Evolutionary conservation across 2,329 filamentous ascomycete genomes (phyloP).

Genomic region (Chaetothyriales sp.): DNA sequence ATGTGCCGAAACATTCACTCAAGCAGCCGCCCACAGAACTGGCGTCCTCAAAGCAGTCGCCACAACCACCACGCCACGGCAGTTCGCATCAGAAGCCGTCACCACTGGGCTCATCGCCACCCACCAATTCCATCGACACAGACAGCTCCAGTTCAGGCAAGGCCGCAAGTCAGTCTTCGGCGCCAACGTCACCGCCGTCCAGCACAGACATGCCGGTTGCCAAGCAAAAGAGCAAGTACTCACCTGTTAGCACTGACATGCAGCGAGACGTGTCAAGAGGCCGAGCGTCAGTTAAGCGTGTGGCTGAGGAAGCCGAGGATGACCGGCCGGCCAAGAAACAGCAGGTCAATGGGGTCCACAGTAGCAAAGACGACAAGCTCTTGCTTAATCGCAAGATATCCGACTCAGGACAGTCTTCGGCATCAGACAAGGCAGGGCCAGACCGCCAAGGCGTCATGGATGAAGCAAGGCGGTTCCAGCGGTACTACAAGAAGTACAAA

Average conservation of each 20-base stretch:
- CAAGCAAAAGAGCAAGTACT: slow-evolving; percentile 22
- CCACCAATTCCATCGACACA: slow-evolving; percentile 47
- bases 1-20: slow-evolving; percentile 6
- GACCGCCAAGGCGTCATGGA: slow-evolving; percentile 25
- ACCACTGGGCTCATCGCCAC: slow-evolving; percentile 47
- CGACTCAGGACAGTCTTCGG: slow-evolving; percentile 13
- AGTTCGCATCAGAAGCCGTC: slow-evolving; percentile 49
- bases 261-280: slow-evolving; percentile 7
- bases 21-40: slow-evolving; percentile 7
- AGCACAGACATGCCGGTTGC: slow-evolving; percentile 12
- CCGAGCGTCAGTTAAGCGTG: slow-evolving; percentile 24
- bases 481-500: slow-evolving; percentile 45
- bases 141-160: slow-evolving; percentile 32
- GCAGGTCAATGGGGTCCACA: slow-evolving; percentile 30
- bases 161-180: slow-evolving; percentile 28
- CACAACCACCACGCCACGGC: slow-evolving; percentile 25
- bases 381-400: neutral
- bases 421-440: slow-evolving; percentile 24
- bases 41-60: slow-evolving; percentile 13
- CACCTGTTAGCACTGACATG: slow-evolving; percentile 16
- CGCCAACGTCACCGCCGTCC: slow-evolving; percentile 33
- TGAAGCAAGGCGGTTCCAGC: slow-evolving; percentile 39
- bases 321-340: slow-evolving; percentile 20
- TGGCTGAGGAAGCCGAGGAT: slow-evolving; percentile 23
- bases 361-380: slow-evolving; percentile 25